phyloP scores from a whole-genome alignment of 2,329 filamentous ascomycete species.

The Talaromyces sp. region DNA sequence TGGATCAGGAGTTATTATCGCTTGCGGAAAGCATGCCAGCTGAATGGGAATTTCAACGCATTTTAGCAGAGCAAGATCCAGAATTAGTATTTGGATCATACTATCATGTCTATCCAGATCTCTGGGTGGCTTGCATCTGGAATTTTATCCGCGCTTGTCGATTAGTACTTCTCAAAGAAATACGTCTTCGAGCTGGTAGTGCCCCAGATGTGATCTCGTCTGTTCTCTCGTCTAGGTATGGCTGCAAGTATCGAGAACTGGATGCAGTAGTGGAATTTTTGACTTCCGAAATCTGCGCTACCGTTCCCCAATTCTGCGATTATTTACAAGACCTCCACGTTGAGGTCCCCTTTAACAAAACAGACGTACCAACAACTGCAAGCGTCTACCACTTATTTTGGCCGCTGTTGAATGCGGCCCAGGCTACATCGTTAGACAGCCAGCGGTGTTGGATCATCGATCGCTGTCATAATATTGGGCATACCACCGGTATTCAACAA shows the following conservation, averaged over 20 bases:
- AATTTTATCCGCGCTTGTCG: constrained; percentile 23
- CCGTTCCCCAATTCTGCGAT: constrained; percentile 15
- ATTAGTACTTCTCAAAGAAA: constrained; percentile 20
- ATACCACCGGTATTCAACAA: constrained; percentile 21
- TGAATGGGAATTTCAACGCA: constrained; percentile 8
- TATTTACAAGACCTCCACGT: not conserved
- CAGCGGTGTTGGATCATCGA: constrained; percentile 22
- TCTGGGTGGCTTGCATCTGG: constrained; percentile 22
- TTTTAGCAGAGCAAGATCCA: not conserved
- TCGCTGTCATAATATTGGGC: constrained; percentile 19
- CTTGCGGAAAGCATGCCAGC: constrained; percentile 7
- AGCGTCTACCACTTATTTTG: constrained; percentile 22
- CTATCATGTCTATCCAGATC: constrained; percentile 21
- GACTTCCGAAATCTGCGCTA: constrained; percentile 11
- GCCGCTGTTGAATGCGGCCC: constrained; percentile 20
- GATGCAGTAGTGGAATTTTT: not conserved
- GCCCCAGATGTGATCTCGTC: not conserved
- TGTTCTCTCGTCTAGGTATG: not conserved
- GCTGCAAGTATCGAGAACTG: not conserved
- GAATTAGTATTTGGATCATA: constrained; percentile 6
- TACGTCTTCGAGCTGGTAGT: constrained; percentile 6
- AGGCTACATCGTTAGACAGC: constrained; percentile 4
- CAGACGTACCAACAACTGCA: constrained; percentile 18
- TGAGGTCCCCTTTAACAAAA: not conserved
- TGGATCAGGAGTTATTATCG: constrained; percentile 4